These are phyloP conservation scores for Neurospora intermedia DNA, from an alignment of 495 filamentous ascomycete genomes.

Conservation along the genomic window DNA sequence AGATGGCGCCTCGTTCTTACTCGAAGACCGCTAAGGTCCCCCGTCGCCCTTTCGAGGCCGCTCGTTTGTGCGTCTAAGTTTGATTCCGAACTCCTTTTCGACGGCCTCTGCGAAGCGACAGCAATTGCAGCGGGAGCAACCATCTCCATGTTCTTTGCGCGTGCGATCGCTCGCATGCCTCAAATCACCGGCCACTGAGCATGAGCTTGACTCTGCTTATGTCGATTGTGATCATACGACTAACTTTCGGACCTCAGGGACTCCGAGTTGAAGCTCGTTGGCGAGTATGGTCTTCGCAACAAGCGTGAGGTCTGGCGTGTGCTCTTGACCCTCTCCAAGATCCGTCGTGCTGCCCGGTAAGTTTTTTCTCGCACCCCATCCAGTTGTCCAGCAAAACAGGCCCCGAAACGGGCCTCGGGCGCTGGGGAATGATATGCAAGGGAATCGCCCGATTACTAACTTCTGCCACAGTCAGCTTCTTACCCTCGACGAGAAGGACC, in stretches of 20 bases:
- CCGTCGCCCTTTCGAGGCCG: slow-evolving; percentile 83
- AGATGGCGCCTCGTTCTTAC: slow-evolving; percentile 54
- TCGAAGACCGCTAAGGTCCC: slow-evolving; percentile 99
- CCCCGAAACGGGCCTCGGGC: background rate
- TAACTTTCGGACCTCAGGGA: slow-evolving; percentile 58
- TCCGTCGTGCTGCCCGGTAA: slow-evolving; percentile 99
- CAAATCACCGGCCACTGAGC: slow-evolving; percentile 82
- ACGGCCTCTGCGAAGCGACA: slow-evolving; percentile 38
- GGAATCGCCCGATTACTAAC: slow-evolving; percentile 2
- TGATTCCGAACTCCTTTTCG: slow-evolving; percentile 14
- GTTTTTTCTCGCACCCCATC: slow-evolving; percentile 15
- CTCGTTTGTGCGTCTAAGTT: slow-evolving; percentile 68
- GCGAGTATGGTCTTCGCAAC: slow-evolving; percentile 98
- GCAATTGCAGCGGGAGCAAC: slow-evolving; percentile 21
- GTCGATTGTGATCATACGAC: slow-evolving; percentile 62
- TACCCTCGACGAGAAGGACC: slow-evolving; percentile 99
- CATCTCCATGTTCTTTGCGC: background rate
- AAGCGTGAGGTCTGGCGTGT: slow-evolving; percentile 99
- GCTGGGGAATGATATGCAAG: background rate
- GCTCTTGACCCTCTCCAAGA: slow-evolving; percentile 98
- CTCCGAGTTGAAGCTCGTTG: slow-evolving; percentile 97
- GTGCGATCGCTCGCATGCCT: slow-evolving; percentile 12
- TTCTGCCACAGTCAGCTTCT: slow-evolving; percentile 72
- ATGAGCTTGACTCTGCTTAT: slow-evolving; percentile 93
- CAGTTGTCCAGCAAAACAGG: background rate